Evolutionary conservation across 306 rosid species (phyloP), one percentile per base, ranked within the genome.

Genomic region (Abrus precatorius): DNA sequence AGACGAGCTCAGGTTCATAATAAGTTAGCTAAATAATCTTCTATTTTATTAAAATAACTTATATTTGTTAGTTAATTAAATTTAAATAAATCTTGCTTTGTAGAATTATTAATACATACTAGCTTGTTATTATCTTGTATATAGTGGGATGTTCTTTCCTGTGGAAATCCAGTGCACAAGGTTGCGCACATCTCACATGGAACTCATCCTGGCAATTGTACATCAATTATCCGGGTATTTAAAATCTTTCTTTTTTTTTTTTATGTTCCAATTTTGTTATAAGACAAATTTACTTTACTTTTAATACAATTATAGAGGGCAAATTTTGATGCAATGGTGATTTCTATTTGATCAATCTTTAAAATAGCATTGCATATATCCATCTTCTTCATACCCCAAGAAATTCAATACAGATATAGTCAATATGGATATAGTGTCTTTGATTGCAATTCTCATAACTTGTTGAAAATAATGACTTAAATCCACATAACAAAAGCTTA

Each of bases 81-180:
- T 30, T 53, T 52, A 6, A 13, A 7, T 45, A 47, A 11, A 64
- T 50, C 1, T 53, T 32, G 1, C 36, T 47, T 30, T 3, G 12
- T 11, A 33, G 3, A 9, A 14, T 52, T 43, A 6, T 20, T 28
- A 1, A 67, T 30, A 3, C 0, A 9, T 59, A 1, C 7, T 3
- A 45, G 49, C 9, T 43, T 50, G 7, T 12, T 53, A 4, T 56
- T 80, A 20, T 82, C 2, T 62, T 36, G 10, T 5, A 43, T 30
- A 12, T 83, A 94, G 98, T 92, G 98, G 97, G 97, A 95, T 78
- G 81, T 87, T 69, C 87, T 92, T 20, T 72, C 78, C 10, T 6
- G 36, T 72, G 90, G 83, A 68, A 66, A 74, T 73, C 63, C 83
- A 8, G 83, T 75, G 12, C 69, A 76, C 3, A 85, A 83, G 77